Base-by-base conservation (phyloP, 2,329 filamentous ascomycete genomes). In the Myriosclerotinia curreyana region DNA sequence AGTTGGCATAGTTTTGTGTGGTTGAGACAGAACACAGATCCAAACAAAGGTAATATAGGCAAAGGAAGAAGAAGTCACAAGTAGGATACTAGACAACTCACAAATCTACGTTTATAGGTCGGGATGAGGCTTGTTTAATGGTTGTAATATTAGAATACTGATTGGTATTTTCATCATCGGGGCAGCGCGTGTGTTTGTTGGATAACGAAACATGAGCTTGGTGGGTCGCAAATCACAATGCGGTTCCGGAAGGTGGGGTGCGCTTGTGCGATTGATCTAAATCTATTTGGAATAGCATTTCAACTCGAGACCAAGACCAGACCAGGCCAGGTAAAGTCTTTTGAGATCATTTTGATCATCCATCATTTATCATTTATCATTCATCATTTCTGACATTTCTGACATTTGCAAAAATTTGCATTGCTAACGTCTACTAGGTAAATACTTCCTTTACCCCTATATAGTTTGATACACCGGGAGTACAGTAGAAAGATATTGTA, bases 181-280 rank as follows among this genome's bases (percentile, higher is more conserved):
- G n/a, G 40, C n/a, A 46, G 42, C 42, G 42, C 48, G 54, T 56
- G 42, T 58, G 54, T 56, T 56, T 46, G 54, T 58, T 58, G 54
- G 42, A 58, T 54, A n/a, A 46, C 42, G n/a, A 22, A 20, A 58
- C 28, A 20, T 36, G 31, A 56, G 54, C 5, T 6, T 15, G 28
- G 40, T 51, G 61, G 61, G 53, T 62, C 56, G 36, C 22, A 46
- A 9, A 38, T 62, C 56, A 25, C 22, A 46, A 9, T 38, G 54
- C 9, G 44, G 46, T 40, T 51, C 12, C 22, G 31, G 31, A 51
- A 52, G 58, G 58, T 60, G 58, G 58, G 58, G 58, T 51, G 17
- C 22, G 31, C 40, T 28, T 40, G 58, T 51, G 17, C 22, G 31
- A 40, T 28, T 40, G 4, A n/a, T 40, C 58, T 60, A 60, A 60